Base-by-base conservation (phyloP, 768 basidiomycete genomes). In the Amylocystis lapponica region DNA sequence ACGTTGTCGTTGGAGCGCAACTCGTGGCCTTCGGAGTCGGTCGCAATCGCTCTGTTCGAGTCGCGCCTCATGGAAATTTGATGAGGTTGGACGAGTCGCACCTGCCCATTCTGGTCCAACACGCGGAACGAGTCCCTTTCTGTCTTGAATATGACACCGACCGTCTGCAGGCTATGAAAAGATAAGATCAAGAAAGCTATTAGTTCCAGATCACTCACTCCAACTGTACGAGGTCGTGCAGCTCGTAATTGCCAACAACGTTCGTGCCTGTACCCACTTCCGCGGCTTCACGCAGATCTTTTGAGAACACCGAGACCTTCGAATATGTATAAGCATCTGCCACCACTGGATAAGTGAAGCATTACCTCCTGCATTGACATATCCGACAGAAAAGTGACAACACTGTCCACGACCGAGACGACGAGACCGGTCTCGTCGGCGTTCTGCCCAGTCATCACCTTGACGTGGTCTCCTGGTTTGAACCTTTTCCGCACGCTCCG, bases 391-490 rank as follows among this genome's bases (percentile, higher is more conserved):
- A 98, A 93, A 1, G 95, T 97, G 13, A 98, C 88, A 20, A 92
- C 80, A 39, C 93, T 90, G 55, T 90, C 89, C 4, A 85, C 72
- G 16, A 94, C 84, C 17, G 91, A 85, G 19, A 98, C 86, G 27
- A 99, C 95, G 54, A 98, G 74, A 68, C 96, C 96, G 3, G 93
- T 94, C 64, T 96, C 94, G 56, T 96, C 90, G 7, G 81, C 78
- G 58, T 97, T 96, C 64, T 92, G 83, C 19, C 96, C 96, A 13
- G 83, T 75, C 83, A 98, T 92, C 45, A 98, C 95, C 67, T 98
- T 98, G 65, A 99, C 92, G 56, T 99, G 96, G 65, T 98, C 95
- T 57, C 96, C 96, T 43, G 92, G 77, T 60, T 91, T 93, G 74
- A 99, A 98, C 33, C 85, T 74, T 67, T 99, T 99, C 55, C 94